phyloP scores from a whole-genome alignment of 495 filamentous ascomycete species.

The Cercophora newfieldiana region DNA sequence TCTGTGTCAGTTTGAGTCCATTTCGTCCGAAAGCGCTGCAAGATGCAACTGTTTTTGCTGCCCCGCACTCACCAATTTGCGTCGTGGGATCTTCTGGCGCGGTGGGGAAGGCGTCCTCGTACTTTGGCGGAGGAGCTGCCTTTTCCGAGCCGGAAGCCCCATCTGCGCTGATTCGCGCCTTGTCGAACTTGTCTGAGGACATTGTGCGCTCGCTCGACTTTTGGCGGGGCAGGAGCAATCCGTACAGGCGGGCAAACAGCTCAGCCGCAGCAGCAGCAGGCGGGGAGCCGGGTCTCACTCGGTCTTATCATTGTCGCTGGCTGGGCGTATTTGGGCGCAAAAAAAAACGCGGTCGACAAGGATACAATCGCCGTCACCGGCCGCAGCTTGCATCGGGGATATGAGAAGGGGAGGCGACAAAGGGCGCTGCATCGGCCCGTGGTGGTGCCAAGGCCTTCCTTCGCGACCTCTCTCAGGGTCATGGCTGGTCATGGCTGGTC shows the following conservation, averaged over 20 bases:
- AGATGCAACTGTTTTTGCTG: neutral
- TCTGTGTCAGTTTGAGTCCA: no score
- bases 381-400: neutral
- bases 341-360: neutral
- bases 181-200: neutral
- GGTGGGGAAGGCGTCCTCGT: neutral
- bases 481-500: no score
- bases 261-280: no score
- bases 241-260: no score
- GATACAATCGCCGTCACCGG: neutral
- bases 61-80: neutral
- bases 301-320: neutral
- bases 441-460: neutral
- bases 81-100: neutral
- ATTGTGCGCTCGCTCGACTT: neutral
- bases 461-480: no score
- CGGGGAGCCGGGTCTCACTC: neutral
- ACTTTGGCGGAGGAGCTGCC: neutral
- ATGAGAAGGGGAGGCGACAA: neutral
- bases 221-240: neutral
- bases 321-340: no score
- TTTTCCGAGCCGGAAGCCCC: neutral
- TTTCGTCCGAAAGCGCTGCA: neutral
- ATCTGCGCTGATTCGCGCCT: neutral
- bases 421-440: neutral